Conservation (phyloP, 768 basidiomycete species). For the Psilocybe subaeruginosa region DNA sequence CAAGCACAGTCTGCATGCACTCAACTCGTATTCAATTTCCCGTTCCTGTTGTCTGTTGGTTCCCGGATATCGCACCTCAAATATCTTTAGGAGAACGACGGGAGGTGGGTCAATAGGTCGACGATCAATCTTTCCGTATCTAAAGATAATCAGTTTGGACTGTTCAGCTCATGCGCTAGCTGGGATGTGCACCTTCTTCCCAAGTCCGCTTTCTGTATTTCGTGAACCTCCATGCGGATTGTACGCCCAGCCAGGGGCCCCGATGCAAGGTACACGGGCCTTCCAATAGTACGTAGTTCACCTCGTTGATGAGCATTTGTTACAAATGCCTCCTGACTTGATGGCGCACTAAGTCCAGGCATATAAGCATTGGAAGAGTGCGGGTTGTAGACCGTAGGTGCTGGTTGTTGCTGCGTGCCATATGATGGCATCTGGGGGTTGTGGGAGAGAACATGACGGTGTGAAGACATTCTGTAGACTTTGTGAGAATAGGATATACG, state of each 20-base stretch:
- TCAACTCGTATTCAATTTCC: slow-evolving; percentile 55
- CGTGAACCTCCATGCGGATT: slow-evolving; percentile 52
- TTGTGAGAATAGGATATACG: too few species aligned
- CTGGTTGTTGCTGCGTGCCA: too few species aligned
- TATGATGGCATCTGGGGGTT: too few species aligned
- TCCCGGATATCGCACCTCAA: slow-evolving; percentile 42
- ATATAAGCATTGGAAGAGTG: too few species aligned
- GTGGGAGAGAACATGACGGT: too few species aligned
- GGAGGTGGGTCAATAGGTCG: slow-evolving; percentile 67
- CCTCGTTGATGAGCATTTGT: too few species aligned
- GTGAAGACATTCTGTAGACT: too few species aligned
- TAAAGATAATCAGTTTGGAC: slow-evolving; percentile 24
- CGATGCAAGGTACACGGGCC: slow-evolving; percentile 52
- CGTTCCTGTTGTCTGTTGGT: slow-evolving; percentile 38
- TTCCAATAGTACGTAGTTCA: neutral
- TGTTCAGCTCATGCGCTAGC: neutral
- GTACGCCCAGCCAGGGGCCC: slow-evolving; percentile 65
- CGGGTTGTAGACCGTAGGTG: too few species aligned
- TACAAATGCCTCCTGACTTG: too few species aligned
- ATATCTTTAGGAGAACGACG: slow-evolving; percentile 54
- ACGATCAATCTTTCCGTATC: slow-evolving; percentile 62
- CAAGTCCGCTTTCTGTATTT: slow-evolving; percentile 63
- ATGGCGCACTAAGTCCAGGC: too few species aligned
- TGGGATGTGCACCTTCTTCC: slow-evolving; percentile 54
- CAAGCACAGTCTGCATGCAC: too few species aligned